Evolutionary conservation across 2,329 filamentous ascomycete genomes (phyloP), one percentile per base, ranked within the genome.

Genomic region (Arthrobotrys megalospora): DNA sequence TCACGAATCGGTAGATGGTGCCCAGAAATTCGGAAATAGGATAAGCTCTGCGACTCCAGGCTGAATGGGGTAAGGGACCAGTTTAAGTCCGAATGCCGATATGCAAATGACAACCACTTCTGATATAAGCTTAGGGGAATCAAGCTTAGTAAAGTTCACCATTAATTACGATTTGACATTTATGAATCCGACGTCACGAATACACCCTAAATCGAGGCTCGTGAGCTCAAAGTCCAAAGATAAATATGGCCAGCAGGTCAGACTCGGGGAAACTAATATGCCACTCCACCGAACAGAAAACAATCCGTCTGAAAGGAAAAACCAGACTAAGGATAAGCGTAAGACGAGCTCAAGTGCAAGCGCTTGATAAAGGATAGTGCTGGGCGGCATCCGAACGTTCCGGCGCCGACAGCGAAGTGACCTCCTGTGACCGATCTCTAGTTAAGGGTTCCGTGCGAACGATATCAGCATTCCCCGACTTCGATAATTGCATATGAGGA

Each of bases 351-450:
- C 43, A n/a, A 41, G 43, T 14, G 45, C 47, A n/a, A 41, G 43
- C 10, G 45, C 47, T 52, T 28, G 45, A 41, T 16, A 10, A 14
- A 63, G 65, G 52, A 67, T 62, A 63, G 32, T 48, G 63, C 53
- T 41, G 21, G 14, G 38, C 55, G 45, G 53, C 66, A 66, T 77
- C 73, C 73, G 73, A 70, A 71, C 45, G 65, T 77, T 77, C 73
- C 73, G 73, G 73, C 69, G 69, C 69, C 69, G 60, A 66, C 50
- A 48, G 69, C 60, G 60, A 66, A 38, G 16, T 19, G 55, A 64
- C 41, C 41, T 45, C 24, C 24, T 28, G 24, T 28, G 24, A 2
- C 24, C 24, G 24, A 28, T 28, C 24, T 28, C 24, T 5, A 28
- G 24, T 28, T 28, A 2, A 28, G 2, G 5, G 24, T 28, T 28